Percentiles rank a stretch among this genome's conserved stretches.
Conservation (phyloP, 352 stramenopile species). For the Globisporangium nodosum region DNA sequence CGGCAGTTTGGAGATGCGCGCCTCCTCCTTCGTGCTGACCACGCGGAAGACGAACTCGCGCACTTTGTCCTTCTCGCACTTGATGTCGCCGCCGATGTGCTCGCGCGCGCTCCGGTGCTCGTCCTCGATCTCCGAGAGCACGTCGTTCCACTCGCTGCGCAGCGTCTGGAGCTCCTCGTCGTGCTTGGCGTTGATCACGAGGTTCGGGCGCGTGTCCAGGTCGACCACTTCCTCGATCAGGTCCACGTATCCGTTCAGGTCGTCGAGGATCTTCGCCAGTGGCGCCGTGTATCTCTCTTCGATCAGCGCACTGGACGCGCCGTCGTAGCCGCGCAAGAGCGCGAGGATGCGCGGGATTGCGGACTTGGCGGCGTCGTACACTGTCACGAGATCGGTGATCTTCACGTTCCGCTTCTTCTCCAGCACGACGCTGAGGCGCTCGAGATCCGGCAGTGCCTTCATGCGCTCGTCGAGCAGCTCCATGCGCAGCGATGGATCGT, state of each 20-base stretch:
- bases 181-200: constrained; percentile 81
- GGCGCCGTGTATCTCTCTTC: constrained; percentile 38
- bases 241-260: constrained; percentile 59
- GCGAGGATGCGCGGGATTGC: constrained; percentile 60
- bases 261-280: constrained; percentile 52
- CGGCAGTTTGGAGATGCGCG: constrained; percentile 81
- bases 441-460: constrained; percentile 76
- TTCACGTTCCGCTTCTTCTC: constrained; percentile 73
- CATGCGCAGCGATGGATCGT: constrained; percentile 83
- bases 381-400: constrained; percentile 73
- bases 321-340: constrained; percentile 43
- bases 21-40: constrained; percentile 91
- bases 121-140: constrained; percentile 78
- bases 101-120: constrained; percentile 57
- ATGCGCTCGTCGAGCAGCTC: constrained; percentile 87
- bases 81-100: constrained; percentile 75
- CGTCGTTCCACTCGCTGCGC: constrained; percentile 67
- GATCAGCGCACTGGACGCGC: constrained; percentile 28
- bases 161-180: constrained; percentile 72
- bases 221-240: constrained; percentile 85
- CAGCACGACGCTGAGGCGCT: constrained; percentile 56
- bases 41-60: constrained; percentile 92
- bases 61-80: constrained; percentile 91
- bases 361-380: constrained; percentile 76
- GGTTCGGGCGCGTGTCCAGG: constrained; percentile 68